Percentiles rank a stretch among this genome's conserved stretches.
Evolutionary conservation across 2,329 filamentous ascomycete genomes (phyloP).

Genomic region (Paraconiothyrium brasiliense): DNA sequence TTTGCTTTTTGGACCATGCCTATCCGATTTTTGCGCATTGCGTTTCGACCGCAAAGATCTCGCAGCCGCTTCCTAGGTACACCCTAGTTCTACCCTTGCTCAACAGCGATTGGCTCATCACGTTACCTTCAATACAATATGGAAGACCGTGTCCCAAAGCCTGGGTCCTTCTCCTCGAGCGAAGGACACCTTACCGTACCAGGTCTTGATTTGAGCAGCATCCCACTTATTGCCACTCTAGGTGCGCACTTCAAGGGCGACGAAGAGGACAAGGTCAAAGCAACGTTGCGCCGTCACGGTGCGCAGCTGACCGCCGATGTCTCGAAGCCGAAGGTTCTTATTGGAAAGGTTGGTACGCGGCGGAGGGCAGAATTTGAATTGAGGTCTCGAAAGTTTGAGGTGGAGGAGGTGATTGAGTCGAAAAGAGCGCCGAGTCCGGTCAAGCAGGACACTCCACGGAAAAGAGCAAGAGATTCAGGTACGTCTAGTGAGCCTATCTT

Average conservation of each 20-base stretch:
- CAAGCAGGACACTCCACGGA: constrained; percentile 24
- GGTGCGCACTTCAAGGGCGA: constrained; percentile 72
- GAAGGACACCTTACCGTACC: constrained; percentile 25
- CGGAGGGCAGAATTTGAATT: constrained; percentile 81
- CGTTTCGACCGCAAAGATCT: constrained; percentile 23
- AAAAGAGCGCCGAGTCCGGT: constrained; percentile 30
- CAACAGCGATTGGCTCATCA: constrained; percentile 33
- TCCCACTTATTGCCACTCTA: constrained; percentile 77
- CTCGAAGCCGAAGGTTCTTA: constrained; percentile 74
- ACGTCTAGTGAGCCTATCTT: constrained; percentile 18
- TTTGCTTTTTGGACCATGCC: constrained; percentile 29
- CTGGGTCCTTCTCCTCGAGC: constrained; percentile 28
- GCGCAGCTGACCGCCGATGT: constrained; percentile 75
- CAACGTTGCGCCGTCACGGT: constrained; percentile 63
- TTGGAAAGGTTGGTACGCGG: constrained; percentile 76
- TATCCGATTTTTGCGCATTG: constrained; percentile 18
- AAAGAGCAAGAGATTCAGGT: constrained; percentile 29
- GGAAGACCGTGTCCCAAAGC: constrained; percentile 30
- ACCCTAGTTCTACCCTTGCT: constrained; percentile 40
- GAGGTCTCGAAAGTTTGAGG: constrained; percentile 69
- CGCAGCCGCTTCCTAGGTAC: constrained; percentile 35
- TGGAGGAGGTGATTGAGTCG: constrained; percentile 57
- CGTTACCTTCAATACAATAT: constrained; percentile 33
- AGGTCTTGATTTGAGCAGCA: constrained; percentile 51
- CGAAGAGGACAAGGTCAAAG: constrained; percentile 71